Evolutionary conservation across 2,329 filamentous ascomycete genomes (phyloP), one percentile per base, ranked within the genome.

Genomic region (Colletotrichum godetiae): DNA sequence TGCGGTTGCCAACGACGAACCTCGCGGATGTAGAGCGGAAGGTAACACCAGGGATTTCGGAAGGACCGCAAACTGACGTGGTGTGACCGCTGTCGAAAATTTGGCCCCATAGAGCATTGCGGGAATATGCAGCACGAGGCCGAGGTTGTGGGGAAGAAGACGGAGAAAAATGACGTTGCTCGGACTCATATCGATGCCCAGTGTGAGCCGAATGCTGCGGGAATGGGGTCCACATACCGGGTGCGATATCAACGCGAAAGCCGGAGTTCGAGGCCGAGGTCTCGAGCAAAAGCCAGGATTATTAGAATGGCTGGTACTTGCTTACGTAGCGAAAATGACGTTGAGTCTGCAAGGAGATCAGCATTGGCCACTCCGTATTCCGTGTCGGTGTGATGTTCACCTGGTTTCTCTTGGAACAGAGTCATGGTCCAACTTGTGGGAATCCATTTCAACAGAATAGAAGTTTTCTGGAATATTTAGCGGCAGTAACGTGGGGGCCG

Each of bases 391-490:
- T 37, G 5, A 6, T 37, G 5, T 15, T 37, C 5, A 37, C 35
- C 35, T 37, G 4, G 12, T 37, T 37, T 15, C 37, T 15, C 10
- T 19, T 42, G 5, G 11, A 42, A 19, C 37, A 42, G 37, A 42
- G 5, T 42, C 37, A 42, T 42, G 37, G 3, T 35, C 2, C n/a
- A 27, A 46, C 22, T 27, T 13, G 22, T 60, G 49, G 13, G 3
- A 4, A n/a, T n/a, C 7, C 29, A 29, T 27, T 35, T 19, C 29
- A 56, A 15, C 29, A 10, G 15, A 15, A 22, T 15, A 46, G 62
- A 71, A 71, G 42, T 46, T 61, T 71, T 71, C 62, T 61, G 1
- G 62, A 71, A 66, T 11, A 33, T 61, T 31, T 27, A 67, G 27
- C 31, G 22, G 37, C 60, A 19, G 37, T 3, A 42, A 42, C 1